Conservation (phyloP, 139 green algal species). For the Ostreobium quekettii region DNA sequence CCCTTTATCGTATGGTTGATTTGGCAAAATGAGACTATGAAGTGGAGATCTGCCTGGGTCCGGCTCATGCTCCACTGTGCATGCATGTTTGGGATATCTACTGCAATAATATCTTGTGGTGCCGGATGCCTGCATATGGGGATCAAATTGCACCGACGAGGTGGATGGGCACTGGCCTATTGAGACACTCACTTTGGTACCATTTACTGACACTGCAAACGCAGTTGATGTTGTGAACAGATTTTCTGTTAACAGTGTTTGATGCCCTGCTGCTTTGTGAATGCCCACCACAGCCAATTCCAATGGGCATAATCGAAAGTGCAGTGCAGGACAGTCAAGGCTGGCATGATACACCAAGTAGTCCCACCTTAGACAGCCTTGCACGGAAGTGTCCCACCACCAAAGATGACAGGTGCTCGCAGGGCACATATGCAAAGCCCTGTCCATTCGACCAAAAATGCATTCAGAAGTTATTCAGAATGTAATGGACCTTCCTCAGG, state of each 20-base stretch:
- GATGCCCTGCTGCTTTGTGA: not conserved
- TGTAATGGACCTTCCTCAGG: too few relatives aligned
- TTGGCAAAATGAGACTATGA: too few relatives aligned
- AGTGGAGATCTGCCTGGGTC: too few relatives aligned
- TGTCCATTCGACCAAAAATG: not conserved
- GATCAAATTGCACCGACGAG: too few relatives aligned
- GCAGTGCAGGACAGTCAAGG: not conserved
- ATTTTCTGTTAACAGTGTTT: not conserved
- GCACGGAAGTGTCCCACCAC: constrained; percentile 63
- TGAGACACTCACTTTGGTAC: not conserved
- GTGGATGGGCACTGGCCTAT: too few relatives aligned
- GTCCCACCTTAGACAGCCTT: constrained; percentile 37
- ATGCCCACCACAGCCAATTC: not conserved
- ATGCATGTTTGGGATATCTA: too few relatives aligned
- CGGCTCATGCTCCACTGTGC: too few relatives aligned
- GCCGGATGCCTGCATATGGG: too few relatives aligned
- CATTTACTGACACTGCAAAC: not conserved
- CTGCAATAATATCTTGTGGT: too few relatives aligned
- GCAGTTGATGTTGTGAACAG: not conserved
- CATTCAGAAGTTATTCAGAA: not conserved
- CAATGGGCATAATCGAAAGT: not conserved
- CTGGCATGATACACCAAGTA: not conserved
- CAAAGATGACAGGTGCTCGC: constrained; percentile 57
- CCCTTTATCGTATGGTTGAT: too few relatives aligned
- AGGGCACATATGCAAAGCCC: constrained; percentile 70